phyloP scores from a whole-genome alignment of 2,329 filamentous ascomycete genomes.

The Botrytis hyacinthi region DNA sequence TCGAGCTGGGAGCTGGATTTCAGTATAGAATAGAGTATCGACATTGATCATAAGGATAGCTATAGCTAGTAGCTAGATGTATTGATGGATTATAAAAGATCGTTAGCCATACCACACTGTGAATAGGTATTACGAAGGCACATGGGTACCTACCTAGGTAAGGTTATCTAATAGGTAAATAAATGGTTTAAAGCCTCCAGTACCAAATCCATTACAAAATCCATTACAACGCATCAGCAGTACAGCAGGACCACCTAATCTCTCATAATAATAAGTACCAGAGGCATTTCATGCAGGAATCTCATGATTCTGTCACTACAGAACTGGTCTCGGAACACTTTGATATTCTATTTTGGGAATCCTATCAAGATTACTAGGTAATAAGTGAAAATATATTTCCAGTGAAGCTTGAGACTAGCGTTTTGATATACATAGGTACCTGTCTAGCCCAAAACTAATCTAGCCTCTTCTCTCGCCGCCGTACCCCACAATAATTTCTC shows the following conservation, averaged over 20 bases:
- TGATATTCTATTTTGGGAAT: background rate
- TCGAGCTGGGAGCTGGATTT: background rate
- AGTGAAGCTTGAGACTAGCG: background rate
- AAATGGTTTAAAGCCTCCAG: background rate
- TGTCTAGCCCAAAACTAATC: background rate
- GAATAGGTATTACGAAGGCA: background rate
- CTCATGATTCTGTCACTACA: background rate
- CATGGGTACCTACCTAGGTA: background rate
- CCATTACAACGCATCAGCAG: background rate
- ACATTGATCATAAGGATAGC: background rate
- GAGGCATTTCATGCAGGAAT: background rate
- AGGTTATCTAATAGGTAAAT: background rate
- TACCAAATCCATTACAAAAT: background rate
- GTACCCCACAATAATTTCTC: slow-evolving; percentile 16
- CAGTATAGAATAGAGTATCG: background rate
- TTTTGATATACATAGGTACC: background rate
- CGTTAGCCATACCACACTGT: background rate
- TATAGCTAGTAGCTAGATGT: background rate
- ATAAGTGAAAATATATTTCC: too few relatives aligned
- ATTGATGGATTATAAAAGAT: too few relatives aligned
- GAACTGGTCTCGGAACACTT: background rate
- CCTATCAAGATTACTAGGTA: too few relatives aligned
- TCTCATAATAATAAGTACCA: background rate
- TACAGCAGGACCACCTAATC: background rate
- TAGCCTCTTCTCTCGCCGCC: background rate